A percentile compares a stretch with the other conserved stretches of the same genome.
These are phyloP conservation scores for Sistotremastrum niveocremeum DNA, from an alignment of 768 basidiomycete genomes.

Conservation along the genomic window DNA sequence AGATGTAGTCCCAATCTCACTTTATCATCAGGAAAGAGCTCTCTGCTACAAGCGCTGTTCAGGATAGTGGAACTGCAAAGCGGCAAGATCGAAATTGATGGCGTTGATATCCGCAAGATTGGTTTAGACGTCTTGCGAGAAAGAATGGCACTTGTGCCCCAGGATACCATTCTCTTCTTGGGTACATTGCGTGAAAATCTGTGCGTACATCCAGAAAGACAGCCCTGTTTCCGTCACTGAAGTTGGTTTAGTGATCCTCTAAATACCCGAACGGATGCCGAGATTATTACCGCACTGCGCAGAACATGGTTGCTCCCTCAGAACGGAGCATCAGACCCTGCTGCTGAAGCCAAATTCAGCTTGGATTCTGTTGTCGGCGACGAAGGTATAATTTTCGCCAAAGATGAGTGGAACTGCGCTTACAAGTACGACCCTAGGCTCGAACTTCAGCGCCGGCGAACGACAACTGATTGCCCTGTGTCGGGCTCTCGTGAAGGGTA, in stretches of 20 bases:
- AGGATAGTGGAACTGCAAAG: conserved; percentile 46
- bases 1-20: neutral
- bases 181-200: conserved; percentile 36
- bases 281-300: conserved; percentile 47
- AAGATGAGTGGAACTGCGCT: neutral
- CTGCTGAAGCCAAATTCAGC: conserved; percentile 52
- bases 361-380: conserved; percentile 46
- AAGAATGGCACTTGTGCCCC: conserved; percentile 54
- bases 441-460: conserved; percentile 57
- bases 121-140: conserved; percentile 41
- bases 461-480: conserved; percentile 50
- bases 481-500: conserved; percentile 48
- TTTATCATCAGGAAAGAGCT: conserved; percentile 31
- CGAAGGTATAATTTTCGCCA: conserved; percentile 29
- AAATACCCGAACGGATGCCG: conserved; percentile 38
- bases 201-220: conserved; percentile 11
- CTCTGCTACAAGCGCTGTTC: conserved; percentile 42
- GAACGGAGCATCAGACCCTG: conserved; percentile 29
- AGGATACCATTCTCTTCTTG: conserved; percentile 43
- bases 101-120: conserved; percentile 34
- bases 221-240: neutral
- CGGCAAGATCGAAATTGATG: conserved; percentile 49
- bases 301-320: conserved; percentile 46
- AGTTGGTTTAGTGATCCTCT: conserved; percentile 36
- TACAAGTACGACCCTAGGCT: conserved; percentile 20